These are phyloP conservation scores for Diaporthe sp. DNA, from an alignment of 2,329 filamentous ascomycete genomes.

Conservation along the genomic window DNA sequence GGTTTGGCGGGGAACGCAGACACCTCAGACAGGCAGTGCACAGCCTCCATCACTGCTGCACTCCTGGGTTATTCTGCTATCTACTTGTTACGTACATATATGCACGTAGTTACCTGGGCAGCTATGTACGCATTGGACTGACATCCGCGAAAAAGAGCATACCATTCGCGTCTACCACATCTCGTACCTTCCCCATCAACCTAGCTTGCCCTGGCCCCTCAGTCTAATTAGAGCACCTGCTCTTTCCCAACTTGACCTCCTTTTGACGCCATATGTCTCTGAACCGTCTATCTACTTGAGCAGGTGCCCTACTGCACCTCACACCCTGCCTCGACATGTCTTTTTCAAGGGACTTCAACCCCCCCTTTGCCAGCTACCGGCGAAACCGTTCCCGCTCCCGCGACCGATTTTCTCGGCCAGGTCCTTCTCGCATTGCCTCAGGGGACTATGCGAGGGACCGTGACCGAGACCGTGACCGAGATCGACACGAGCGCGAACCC, in stretches of 20 bases:
- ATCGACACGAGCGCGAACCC: background rate
- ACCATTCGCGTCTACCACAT: background rate
- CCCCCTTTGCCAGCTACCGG: slow-evolving; percentile 25
- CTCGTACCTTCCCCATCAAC: slow-evolving; percentile 5
- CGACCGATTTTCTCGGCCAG: slow-evolving; percentile 11
- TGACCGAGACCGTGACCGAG: slow-evolving; percentile 6
- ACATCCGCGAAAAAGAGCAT: background rate
- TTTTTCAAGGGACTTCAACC: slow-evolving; percentile 28
- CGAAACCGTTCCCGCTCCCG: slow-evolving; percentile 8
- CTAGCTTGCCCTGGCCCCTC: background rate
- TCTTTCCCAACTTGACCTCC: slow-evolving; percentile 1
- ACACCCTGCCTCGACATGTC: slow-evolving; percentile 11
- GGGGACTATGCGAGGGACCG: slow-evolving; percentile 11
- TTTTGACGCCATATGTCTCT: slow-evolving; percentile 27
- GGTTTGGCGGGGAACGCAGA: slow-evolving; percentile 1
- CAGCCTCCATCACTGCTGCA: background rate
- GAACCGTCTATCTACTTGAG: slow-evolving; percentile 11
- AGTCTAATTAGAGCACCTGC: background rate
- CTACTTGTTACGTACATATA: background rate
- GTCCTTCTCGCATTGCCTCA: background rate
- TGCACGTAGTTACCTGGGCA: background rate
- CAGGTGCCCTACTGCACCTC: slow-evolving; percentile 22
- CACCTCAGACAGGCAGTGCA: background rate
- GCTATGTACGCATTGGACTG: background rate
- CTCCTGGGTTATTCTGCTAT: background rate